Conservation (phyloP, 306 rosid genomes). For the Albizia julibrissin region DNA sequence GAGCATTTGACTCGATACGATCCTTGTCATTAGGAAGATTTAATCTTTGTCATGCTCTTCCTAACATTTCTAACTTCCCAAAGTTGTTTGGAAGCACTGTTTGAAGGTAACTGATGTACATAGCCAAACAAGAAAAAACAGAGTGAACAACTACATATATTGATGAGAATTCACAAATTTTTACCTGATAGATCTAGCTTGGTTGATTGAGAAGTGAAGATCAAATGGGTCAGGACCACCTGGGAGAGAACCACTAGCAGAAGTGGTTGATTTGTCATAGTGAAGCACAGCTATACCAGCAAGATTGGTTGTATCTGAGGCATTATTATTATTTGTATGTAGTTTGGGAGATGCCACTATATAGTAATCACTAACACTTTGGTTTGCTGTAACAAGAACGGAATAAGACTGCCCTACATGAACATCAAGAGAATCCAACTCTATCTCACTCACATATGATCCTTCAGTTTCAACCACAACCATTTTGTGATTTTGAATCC, state of each 20-base stretch:
- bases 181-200: constrained; percentile 78
- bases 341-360: constrained; percentile 75
- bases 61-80: not conserved
- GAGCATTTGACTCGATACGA: too few species aligned
- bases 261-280: constrained; percentile 52
- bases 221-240: constrained; percentile 70
- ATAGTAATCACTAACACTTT: constrained; percentile 66
- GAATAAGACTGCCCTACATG: constrained; percentile 92
- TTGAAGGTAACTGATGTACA: not conserved
- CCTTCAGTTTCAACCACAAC: constrained; percentile 90
- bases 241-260: constrained; percentile 58
- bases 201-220: constrained; percentile 55
- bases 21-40: too few species aligned
- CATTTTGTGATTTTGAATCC: constrained; percentile 72
- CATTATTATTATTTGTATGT: not conserved
- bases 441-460: constrained; percentile 63
- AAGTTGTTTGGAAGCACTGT: not conserved
- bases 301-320: constrained; percentile 32
- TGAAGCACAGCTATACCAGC: constrained; percentile 62
- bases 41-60: too few species aligned
- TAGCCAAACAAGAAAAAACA: not conserved
- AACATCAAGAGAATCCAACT: constrained; percentile 73
- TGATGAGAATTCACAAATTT: not conserved
- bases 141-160: not conserved
- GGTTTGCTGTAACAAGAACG: constrained; percentile 74